Conservation (phyloP, 441 rosid species). For the Bruguiera hainesii region DNA sequence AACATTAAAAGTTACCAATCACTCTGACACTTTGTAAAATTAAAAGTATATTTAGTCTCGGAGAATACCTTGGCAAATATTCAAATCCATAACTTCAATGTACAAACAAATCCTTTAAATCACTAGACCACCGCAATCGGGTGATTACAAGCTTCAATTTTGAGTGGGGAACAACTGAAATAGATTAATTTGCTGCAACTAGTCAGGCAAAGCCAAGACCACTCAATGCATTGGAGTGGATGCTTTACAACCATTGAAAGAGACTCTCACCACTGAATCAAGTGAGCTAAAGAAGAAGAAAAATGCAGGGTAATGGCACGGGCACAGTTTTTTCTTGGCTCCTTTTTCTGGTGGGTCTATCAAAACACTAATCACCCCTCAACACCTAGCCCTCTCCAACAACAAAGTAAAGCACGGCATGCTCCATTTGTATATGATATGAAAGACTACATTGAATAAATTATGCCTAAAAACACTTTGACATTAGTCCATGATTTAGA, state of each 20-base stretch:
- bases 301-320: background rate
- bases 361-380: constrained; percentile 13
- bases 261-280: constrained; percentile 26
- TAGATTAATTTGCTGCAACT: constrained; percentile 17
- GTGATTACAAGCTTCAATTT: background rate
- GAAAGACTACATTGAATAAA: background rate
- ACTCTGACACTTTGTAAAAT: too few relatives aligned
- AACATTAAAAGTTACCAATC: too few relatives aligned
- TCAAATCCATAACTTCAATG: background rate
- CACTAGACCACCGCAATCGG: too few relatives aligned
- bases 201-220: constrained; percentile 27
- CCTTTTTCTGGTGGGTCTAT: constrained; percentile 17
- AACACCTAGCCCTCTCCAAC: constrained; percentile 12
- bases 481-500: constrained; percentile 9
- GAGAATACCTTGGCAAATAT: background rate
- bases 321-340: background rate
- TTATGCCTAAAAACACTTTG: background rate
- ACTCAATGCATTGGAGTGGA: constrained; percentile 21
- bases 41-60: too few relatives aligned
- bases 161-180: constrained; percentile 32
- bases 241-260: constrained; percentile 17
- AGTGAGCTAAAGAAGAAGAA: constrained; percentile 1
- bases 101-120: too few relatives aligned
- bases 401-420: background rate
- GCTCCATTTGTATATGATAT: too few relatives aligned